Conservation (phyloP, 495 filamentous ascomycete genomes). For the Hypoxylon cercidicola region DNA sequence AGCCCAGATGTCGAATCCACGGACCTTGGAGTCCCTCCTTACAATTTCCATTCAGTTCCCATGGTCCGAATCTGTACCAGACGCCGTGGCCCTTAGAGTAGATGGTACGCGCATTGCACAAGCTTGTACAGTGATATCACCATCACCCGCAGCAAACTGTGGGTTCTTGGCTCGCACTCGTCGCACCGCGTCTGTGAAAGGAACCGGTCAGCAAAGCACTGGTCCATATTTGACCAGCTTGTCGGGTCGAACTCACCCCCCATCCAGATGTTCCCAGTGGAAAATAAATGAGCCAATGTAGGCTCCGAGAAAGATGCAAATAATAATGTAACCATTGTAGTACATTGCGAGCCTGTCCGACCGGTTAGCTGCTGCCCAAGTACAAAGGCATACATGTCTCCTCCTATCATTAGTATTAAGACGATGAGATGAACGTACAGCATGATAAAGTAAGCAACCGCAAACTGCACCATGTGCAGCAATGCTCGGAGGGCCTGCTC, state of each 20-base stretch:
- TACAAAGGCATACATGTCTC: background rate
- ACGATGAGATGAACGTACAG: constrained; percentile 44
- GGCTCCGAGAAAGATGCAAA: constrained; percentile 52
- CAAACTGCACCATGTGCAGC: constrained; percentile 74
- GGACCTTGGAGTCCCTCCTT: no score
- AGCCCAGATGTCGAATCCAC: no score
- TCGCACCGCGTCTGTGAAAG: constrained; percentile 22
- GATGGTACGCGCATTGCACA: background rate
- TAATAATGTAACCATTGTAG: constrained; percentile 36
- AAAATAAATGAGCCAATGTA: constrained; percentile 70
- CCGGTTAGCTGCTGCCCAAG: background rate
- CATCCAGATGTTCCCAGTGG: constrained; percentile 59
- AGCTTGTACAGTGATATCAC: background rate
- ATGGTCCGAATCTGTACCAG: background rate
- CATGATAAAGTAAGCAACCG: constrained; percentile 80
- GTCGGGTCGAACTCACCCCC: constrained; percentile 10
- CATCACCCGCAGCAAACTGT: constrained; percentile 25
- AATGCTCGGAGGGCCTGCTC: constrained; percentile 69
- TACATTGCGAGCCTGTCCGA: constrained; percentile 26
- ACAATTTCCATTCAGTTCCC: no score
- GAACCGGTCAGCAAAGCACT: constrained; percentile 13
- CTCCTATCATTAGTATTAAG: no score
- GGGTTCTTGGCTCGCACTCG: constrained; percentile 27
- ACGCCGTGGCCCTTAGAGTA: background rate
- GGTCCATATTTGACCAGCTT: background rate